Percentiles rank a stretch among this genome's conserved stretches.
Conservation (phyloP, 495 filamentous ascomycete genomes). For the Trichodelitschia bisporula region DNA sequence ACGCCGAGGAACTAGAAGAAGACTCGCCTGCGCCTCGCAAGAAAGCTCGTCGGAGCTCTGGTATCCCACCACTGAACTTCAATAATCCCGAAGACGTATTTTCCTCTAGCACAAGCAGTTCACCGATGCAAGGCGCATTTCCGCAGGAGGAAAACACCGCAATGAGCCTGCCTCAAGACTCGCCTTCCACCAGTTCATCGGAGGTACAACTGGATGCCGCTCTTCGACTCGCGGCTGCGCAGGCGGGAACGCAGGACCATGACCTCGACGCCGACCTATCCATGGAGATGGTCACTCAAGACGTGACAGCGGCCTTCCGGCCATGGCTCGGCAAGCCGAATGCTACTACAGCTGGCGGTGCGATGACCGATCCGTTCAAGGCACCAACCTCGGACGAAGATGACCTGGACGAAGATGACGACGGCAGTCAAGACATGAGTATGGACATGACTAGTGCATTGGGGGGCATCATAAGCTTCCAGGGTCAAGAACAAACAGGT, state of each 20-base stretch:
- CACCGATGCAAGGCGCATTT: constrained; percentile 6
- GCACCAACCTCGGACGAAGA: constrained; percentile 1
- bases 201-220: constrained; percentile 49
- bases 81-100: constrained; percentile 34
- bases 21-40: constrained; percentile 39
- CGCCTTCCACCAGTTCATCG: too few species aligned
- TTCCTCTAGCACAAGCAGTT: constrained; percentile 39
- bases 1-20: too few species aligned
- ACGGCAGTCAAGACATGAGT: constrained; percentile 20
- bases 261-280: constrained; percentile 37
- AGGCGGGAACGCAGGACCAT: constrained; percentile 39
- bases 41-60: constrained; percentile 31
- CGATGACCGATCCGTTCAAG: constrained; percentile 17
- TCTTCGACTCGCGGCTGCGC: constrained; percentile 46
- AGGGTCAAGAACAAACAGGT: background rate
- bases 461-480: constrained; percentile 18
- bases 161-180: too few species aligned
- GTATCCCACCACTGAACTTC: constrained; percentile 31
- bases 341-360: constrained; percentile 4
- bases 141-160: constrained; percentile 10
- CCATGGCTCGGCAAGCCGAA: constrained; percentile 41
- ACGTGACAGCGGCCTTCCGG: constrained; percentile 51
- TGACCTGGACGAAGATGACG: constrained; percentile 31
- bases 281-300: constrained; percentile 55
- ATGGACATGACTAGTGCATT: constrained; percentile 26